Conservation (phyloP, 176 grass and related monocot species). For the Oryza australiensis region DNA sequence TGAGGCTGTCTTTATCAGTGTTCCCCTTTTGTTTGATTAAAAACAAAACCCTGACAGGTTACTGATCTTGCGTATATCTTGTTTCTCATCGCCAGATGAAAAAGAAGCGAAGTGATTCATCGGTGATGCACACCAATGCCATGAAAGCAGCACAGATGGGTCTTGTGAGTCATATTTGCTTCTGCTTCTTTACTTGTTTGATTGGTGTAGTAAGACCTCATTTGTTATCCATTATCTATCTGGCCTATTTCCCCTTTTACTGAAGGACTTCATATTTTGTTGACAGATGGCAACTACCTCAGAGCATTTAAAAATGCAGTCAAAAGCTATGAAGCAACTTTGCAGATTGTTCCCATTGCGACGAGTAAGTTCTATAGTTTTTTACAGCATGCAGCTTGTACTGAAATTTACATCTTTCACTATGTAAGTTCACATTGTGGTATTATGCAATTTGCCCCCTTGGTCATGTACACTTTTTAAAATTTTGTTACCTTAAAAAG, state of each 20-base stretch:
- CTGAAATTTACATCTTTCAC: constrained; percentile 1
- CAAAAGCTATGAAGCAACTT: constrained; percentile 88
- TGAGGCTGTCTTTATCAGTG: constrained; percentile 10
- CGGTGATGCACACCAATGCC: constrained; percentile 38
- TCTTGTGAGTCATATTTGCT: constrained; percentile 36
- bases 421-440: background rate
- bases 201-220: background rate
- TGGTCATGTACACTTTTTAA: background rate
- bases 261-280: constrained; percentile 16
- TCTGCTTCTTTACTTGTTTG: constrained; percentile 7
- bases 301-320: constrained; percentile 72
- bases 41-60: background rate
- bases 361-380: constrained; percentile 53
- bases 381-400: constrained; percentile 13
- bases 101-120: constrained; percentile 43
- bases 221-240: constrained; percentile 15
- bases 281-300: constrained; percentile 86
- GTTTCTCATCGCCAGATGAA: constrained; percentile 38
- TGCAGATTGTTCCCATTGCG: constrained; percentile 82
- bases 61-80: constrained; percentile 17
- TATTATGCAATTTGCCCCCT: background rate
- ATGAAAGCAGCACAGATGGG: constrained; percentile 54
- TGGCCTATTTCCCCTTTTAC: background rate
- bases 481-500: background rate
- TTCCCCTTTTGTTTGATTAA: constrained; percentile 29